These are phyloP conservation scores for Chlorella sorokiniana DNA, from an alignment of 139 green algal species.

Conservation along the genomic window DNA sequence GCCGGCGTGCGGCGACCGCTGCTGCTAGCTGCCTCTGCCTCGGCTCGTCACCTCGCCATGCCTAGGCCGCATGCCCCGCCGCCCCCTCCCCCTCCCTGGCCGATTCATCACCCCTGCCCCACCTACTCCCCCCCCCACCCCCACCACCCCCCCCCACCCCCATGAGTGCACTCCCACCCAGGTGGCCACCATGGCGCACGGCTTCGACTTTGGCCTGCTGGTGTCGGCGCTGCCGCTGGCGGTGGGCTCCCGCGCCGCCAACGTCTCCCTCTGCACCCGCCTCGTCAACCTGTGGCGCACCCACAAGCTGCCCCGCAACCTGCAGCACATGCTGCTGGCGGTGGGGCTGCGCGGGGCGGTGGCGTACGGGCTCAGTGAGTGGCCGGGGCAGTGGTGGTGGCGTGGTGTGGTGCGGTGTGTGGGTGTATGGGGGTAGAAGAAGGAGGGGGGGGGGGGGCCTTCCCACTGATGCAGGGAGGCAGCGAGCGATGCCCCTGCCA, in stretches of 20 bases:
- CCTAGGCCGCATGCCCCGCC: too few species aligned
- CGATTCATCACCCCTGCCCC: not conserved
- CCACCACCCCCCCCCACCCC: conserved; percentile 7
- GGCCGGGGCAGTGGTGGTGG: not conserved
- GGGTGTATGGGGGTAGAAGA: not conserved
- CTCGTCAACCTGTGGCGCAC: conserved; percentile 56
- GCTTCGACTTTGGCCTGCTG: conserved; percentile 34
- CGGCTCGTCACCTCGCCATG: too few species aligned
- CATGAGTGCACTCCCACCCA: conserved; percentile 4
- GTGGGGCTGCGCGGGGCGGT: conserved; percentile 72
- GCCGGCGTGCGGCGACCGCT: too few species aligned
- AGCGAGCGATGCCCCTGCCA: too few species aligned
- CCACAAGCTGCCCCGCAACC: conserved; percentile 47
- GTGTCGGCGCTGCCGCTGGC: conserved; percentile 58
- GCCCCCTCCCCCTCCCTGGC: too few species aligned
- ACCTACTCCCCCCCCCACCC: not conserved
- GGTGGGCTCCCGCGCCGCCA: conserved; percentile 56
- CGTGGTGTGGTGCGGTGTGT: not conserved
- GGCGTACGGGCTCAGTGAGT: conserved; percentile 59
- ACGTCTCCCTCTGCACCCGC: conserved; percentile 66
- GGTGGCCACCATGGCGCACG: conserved; percentile 33
- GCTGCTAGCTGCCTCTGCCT: too few species aligned
- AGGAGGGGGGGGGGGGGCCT: not conserved
- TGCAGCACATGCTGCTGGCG: conserved; percentile 70
- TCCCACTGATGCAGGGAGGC: too few species aligned